Base-by-base conservation (phyloP, 1,139 yeast species). In the Yamadazyma songkhlaensis region DNA sequence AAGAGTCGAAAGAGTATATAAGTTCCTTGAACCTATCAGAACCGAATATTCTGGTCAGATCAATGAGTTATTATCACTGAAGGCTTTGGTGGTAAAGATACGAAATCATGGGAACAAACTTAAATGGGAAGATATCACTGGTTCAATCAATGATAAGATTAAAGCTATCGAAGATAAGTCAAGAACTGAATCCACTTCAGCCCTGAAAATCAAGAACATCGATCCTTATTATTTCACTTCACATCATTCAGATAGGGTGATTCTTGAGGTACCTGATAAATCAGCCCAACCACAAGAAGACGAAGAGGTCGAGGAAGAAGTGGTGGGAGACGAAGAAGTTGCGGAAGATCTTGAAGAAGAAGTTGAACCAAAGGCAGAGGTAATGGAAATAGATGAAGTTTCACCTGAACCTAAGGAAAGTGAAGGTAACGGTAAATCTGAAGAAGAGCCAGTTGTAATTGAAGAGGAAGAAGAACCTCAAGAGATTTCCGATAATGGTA, bases 151-250 rank as follows among this genome's bases (percentile, higher is more conserved):
- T 36, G 41, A 40, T 22, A 46, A 61, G 35, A 40, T 70, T 22
- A 60, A 67, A 38, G 49, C 52, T 1, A 34, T 48, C 9, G 65
- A 62, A 43, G 61, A 63, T 48, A 55, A 67, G 25, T 53, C 55
- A 2, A 59, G 62, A 35, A 40, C 61, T 1, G 68, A 62, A 38
- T 67, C 60, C 4, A 44, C 61, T 1, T 53, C 67, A 9, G 64
- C 64, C 38, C 62, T 65, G 8, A 67, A 63, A 36, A 43, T 63
- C 8, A 69, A 60, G 43, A 49, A 57, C 31, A 48, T 62, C 25
- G 87, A 82, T 44, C 73, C 76, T 0, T 81, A 82, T 46, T 51
- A 63, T 14, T 61, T 77, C 22, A 63, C 77, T 0, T 75, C 72
- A 27, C 61, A 57, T 7, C 72, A 81, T 0, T 57, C 77, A 3